Evolutionary conservation across 345 rosid species (phyloP).

Genomic region (Leavenworthia alabamica): DNA sequence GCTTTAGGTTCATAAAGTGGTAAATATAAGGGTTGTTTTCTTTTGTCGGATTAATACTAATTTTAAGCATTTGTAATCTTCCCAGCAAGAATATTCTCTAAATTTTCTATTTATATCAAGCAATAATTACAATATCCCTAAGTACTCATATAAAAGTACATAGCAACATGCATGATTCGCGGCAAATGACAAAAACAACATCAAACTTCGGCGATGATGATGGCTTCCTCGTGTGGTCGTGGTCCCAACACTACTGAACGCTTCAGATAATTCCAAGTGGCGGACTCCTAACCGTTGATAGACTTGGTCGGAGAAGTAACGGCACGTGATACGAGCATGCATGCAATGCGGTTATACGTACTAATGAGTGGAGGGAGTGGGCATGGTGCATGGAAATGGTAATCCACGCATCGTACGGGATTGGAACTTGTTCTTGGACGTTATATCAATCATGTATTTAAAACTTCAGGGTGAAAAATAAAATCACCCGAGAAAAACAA

Average conservation of each 20-base stretch:
- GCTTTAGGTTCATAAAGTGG: conserved; percentile 19
- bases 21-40: conserved; percentile 14
- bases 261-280: conserved; percentile 1
- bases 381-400: conserved; percentile 40
- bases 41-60: conserved; percentile 28
- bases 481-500: not conserved
- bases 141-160: conserved; percentile 24
- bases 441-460: conserved; percentile 24
- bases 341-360: conserved; percentile 31
- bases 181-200: conserved; percentile 25
- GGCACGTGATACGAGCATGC: conserved; percentile 41
- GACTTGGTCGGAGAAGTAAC: conserved; percentile 15
- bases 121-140: conserved; percentile 25
- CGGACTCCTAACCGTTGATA: conserved; percentile 1
- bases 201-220: conserved; percentile 18
- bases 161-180: conserved; percentile 23
- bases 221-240: conserved; percentile 14
- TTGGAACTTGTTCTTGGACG: conserved; percentile 32
- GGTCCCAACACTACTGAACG: conserved; percentile 16
- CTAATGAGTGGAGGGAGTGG: conserved; percentile 29
- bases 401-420: conserved; percentile 45
- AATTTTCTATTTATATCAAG: conserved; percentile 18
- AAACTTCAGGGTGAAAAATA: not conserved
- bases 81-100: conserved; percentile 31
- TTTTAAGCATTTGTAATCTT: conserved; percentile 32